These are phyloP conservation scores for Annulohypoxylon moriforme DNA, from an alignment of 495 filamentous ascomycete species.

Conservation along the genomic window DNA sequence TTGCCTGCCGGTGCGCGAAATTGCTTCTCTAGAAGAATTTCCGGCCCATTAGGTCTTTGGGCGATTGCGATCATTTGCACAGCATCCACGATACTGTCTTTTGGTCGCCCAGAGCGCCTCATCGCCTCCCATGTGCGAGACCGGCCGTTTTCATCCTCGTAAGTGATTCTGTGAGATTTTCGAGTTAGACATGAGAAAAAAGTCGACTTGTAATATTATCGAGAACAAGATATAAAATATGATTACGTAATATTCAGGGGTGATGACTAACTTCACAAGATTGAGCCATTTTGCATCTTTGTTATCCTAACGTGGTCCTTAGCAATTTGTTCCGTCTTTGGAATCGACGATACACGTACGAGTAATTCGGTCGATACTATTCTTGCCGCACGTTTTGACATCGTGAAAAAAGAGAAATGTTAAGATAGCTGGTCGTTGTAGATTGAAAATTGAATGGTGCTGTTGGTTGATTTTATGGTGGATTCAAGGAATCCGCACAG, in stretches of 20 bases:
- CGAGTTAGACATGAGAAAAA: slow-evolving; percentile 14
- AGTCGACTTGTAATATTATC: neutral
- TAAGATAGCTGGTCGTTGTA: neutral
- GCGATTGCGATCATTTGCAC: slow-evolving; percentile 83
- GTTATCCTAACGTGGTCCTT: slow-evolving; percentile 43
- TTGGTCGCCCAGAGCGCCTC: slow-evolving; percentile 71
- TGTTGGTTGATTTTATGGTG: neutral
- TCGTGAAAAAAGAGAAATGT: neutral
- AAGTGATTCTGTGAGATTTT: slow-evolving; percentile 64
- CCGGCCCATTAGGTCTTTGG: slow-evolving; percentile 54
- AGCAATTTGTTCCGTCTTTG: neutral
- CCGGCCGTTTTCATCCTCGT: slow-evolving; percentile 70
- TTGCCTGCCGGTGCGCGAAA: slow-evolving; percentile 86
- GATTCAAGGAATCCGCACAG: neutral
- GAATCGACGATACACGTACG: slow-evolving; percentile 29
- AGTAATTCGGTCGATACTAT: slow-evolving; percentile 49
- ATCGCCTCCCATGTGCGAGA: slow-evolving; percentile 77
- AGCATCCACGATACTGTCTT: slow-evolving; percentile 73
- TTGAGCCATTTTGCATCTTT: slow-evolving; percentile 73
- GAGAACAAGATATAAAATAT: neutral
- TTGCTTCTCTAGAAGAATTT: slow-evolving; percentile 6
- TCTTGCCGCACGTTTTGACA: slow-evolving; percentile 36
- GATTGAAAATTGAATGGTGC: neutral
- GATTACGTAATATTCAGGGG: neutral
- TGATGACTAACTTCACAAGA: slow-evolving; percentile 60